Evolutionary conservation across 1,139 yeast genomes (phyloP).

Genomic region (Taiozyma onychis): DNA sequence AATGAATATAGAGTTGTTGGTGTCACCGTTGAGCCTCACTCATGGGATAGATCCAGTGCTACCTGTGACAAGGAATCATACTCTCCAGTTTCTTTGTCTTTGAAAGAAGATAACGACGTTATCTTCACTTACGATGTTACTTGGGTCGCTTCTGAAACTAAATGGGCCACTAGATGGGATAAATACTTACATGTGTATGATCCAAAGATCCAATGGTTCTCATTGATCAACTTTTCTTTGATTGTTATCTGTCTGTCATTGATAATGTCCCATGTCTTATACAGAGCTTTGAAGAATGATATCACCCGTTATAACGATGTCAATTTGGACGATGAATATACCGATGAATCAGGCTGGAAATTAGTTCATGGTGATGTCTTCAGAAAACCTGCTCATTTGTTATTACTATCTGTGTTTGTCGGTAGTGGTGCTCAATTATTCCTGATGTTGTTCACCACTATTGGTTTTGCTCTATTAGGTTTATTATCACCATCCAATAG

Average conservation of each 20-base stretch:
- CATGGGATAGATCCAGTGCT: conserved; percentile 43
- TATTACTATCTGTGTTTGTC: conserved; percentile 70
- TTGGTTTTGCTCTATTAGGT: conserved; percentile 82
- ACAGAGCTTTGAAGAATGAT: conserved; percentile 79
- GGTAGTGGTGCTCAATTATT: conserved; percentile 90
- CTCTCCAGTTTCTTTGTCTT: conserved; percentile 39
- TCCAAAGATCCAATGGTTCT: conserved; percentile 94
- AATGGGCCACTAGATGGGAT: conserved; percentile 99
- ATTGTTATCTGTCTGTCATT: conserved; percentile 74
- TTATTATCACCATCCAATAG: conserved; percentile 90
- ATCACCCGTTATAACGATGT: conserved; percentile 85
- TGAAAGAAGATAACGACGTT: conserved; percentile 38
- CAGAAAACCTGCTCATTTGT: conserved; percentile 69
- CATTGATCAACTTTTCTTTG: conserved; percentile 77
- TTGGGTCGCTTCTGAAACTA: conserved; percentile 64
- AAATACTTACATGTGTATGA: conserved; percentile 87
- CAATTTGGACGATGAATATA: conserved; percentile 70
- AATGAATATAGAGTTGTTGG: conserved; percentile 85
- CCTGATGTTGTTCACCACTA: conserved; percentile 68
- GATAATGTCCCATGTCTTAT: conserved; percentile 73
- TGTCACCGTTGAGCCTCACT: conserved; percentile 66
- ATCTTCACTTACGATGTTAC: conserved; percentile 57
- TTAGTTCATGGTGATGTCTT: conserved; percentile 93
- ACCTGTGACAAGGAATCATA: conserved; percentile 26
- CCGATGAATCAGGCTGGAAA: conserved; percentile 98